Evolutionary conservation across 2,329 filamentous ascomycete species (phyloP).

Genomic region (Botrytis galanthina): DNA sequence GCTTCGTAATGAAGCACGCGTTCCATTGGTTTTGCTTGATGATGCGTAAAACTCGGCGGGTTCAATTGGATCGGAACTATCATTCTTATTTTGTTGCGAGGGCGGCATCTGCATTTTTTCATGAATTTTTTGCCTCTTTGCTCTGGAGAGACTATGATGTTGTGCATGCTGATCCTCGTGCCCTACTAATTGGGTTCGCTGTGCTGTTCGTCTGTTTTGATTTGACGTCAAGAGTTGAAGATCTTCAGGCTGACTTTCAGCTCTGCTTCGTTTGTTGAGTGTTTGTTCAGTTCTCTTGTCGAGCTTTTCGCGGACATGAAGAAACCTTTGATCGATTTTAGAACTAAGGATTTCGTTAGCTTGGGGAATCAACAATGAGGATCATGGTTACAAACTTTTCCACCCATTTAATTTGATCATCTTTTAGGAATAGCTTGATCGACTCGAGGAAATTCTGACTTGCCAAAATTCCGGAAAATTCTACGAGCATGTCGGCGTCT

Average conservation of each 20-base stretch:
- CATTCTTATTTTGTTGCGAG: not conserved
- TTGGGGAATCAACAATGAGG: not conserved
- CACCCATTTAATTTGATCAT: not conserved
- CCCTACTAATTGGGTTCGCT: not conserved
- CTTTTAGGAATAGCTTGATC: not conserved
- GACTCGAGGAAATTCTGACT: not conserved
- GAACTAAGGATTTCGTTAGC: not conserved
- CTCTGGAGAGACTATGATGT: not conserved
- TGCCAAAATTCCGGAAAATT: not conserved
- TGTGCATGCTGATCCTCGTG: not conserved
- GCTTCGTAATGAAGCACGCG: constrained; percentile 25
- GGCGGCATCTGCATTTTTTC: not conserved
- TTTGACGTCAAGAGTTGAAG: not conserved
- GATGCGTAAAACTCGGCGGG: constrained; percentile 7
- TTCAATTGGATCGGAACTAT: not conserved
- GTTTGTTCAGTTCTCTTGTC: not conserved
- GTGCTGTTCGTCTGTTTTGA: not conserved
- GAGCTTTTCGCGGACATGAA: not conserved
- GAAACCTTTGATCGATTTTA: not conserved
- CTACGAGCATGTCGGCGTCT: not conserved
- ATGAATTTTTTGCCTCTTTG: constrained; percentile 8
- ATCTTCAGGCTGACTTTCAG: not conserved
- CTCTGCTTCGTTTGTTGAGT: not conserved
- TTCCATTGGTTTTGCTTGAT: not conserved
- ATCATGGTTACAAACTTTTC: not conserved